Conservation (phyloP, 371 early-diverging fungal species). For the Syncephalastrum contaminatum region DNA sequence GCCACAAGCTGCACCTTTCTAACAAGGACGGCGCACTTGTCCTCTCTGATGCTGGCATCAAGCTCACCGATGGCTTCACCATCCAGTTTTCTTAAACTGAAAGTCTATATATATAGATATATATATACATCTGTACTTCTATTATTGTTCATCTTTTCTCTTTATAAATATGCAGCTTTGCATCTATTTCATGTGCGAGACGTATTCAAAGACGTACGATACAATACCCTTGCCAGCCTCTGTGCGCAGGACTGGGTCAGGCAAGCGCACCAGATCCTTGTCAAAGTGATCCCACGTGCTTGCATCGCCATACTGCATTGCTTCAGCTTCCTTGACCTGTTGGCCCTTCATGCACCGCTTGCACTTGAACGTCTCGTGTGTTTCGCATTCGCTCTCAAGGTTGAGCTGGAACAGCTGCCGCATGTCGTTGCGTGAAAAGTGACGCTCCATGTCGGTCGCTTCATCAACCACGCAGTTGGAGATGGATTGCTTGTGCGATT, state of each 20-base stretch:
- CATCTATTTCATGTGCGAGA: slow-evolving; percentile 60
- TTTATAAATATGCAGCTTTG: too few species aligned
- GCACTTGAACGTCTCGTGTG: slow-evolving; percentile 96
- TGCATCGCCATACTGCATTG: slow-evolving; percentile 74
- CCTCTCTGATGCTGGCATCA: slow-evolving; percentile 2
- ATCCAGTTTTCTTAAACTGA: background rate
- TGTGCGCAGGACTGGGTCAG: slow-evolving; percentile 74
- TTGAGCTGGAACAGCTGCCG: slow-evolving; percentile 85
- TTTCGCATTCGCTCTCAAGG: slow-evolving; percentile 80
- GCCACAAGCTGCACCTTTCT: slow-evolving; percentile 3
- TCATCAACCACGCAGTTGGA: slow-evolving; percentile 94
- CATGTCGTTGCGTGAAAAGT: slow-evolving; percentile 89
- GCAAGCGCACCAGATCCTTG: slow-evolving; percentile 64
- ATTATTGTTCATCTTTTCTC: too few species aligned
- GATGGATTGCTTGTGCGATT: slow-evolving; percentile 86
- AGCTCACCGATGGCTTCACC: slow-evolving; percentile 4
- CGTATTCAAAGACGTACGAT: slow-evolving; percentile 92
- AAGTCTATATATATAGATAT: too few species aligned
- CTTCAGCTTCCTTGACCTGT: slow-evolving; percentile 72
- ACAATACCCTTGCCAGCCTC: slow-evolving; percentile 72
- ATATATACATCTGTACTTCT: too few species aligned
- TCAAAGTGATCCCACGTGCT: slow-evolving; percentile 89
- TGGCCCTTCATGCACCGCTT: slow-evolving; percentile 80
- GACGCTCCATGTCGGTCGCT: slow-evolving; percentile 86
- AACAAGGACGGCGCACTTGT: background rate